Evolutionary conservation across 257 asterid species (phyloP), one percentile per base, ranked within the genome.

Genomic region (Rubia yunnanensis): DNA sequence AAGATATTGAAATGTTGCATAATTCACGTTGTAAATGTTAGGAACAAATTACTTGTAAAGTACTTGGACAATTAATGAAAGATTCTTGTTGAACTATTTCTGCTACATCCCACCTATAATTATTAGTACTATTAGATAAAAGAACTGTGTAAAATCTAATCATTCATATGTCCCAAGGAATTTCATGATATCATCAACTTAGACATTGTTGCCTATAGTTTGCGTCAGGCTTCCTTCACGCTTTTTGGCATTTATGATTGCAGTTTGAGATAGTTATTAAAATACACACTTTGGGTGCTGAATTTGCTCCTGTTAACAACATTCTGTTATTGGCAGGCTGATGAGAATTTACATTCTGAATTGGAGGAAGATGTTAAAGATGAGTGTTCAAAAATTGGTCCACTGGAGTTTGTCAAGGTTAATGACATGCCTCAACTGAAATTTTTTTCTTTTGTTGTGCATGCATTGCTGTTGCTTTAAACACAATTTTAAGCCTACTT

Each of bases 311-410:
- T 41, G 9, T 36, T 20, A 44, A 69, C 61, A 39, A 55, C n/a
- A 50, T 38, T 64, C 63, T 59, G n/a, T 34, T 75, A 30, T 71
- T 68, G 72, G 30, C 68, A 92, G 98, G 82, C 81, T 63, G 92
- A 84, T 70, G 98, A 86, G 81, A 82, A 74, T 70, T 77, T 92
- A 70, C 79, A 79, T 31, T 20, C 88, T 10, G 98, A 92, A 74
- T 74, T 92, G 74, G 90, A 88, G 77, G 95, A 81, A 74, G 98
- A 92, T 70, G 85, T 92, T 20, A 78, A 75, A 28, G 92, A 80
- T 1, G 96, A 92, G 72, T 92, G 98, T 80, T 85, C 88, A 36
- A 92, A 88, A 82, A 81, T 88, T 72, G 96, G 98, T 44, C 95
- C 85, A n/a, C 65, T 88, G 74, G 98, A 92, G 69, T 72, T 74